phyloP scores from a whole-genome alignment of 257 asterid species.

The Capsicum baccatum region DNA sequence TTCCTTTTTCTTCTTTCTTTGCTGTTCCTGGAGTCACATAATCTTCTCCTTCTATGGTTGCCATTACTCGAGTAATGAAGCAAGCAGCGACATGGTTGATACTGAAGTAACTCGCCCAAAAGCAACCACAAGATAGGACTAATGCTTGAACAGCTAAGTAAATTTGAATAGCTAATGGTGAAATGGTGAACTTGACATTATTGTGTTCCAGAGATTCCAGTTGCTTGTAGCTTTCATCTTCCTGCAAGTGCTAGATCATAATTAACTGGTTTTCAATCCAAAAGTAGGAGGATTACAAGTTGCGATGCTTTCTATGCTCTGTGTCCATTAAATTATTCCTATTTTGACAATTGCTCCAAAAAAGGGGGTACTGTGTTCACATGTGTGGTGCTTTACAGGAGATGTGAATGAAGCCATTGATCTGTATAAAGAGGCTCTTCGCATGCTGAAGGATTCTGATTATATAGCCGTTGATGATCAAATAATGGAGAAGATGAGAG shows the following conservation, averaged over 20 bases:
- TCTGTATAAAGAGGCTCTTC: constrained; percentile 66
- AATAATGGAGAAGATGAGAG: constrained; percentile 75
- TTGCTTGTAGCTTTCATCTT: constrained; percentile 24
- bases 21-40: background rate
- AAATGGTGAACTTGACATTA: constrained; percentile 11
- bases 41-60: constrained; percentile 16
- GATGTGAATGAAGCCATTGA: constrained; percentile 72
- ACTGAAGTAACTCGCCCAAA: background rate
- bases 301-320: background rate
- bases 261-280: background rate
- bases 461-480: constrained; percentile 55
- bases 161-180: constrained; percentile 9
- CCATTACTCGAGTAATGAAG: constrained; percentile 17
- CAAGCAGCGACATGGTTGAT: background rate
- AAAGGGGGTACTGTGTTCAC: background rate
- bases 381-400: constrained; percentile 47
- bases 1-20: background rate
- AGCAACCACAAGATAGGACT: background rate
- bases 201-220: constrained; percentile 20
- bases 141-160: constrained; percentile 18
- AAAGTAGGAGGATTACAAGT: background rate
- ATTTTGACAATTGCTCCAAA: background rate
- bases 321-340: background rate
- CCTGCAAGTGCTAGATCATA: constrained; percentile 8
- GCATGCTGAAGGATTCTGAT: constrained; percentile 54